Evolutionary conservation across 2,329 filamentous ascomycete species (phyloP).

Genomic region (Pyrenophora seminiperda): DNA sequence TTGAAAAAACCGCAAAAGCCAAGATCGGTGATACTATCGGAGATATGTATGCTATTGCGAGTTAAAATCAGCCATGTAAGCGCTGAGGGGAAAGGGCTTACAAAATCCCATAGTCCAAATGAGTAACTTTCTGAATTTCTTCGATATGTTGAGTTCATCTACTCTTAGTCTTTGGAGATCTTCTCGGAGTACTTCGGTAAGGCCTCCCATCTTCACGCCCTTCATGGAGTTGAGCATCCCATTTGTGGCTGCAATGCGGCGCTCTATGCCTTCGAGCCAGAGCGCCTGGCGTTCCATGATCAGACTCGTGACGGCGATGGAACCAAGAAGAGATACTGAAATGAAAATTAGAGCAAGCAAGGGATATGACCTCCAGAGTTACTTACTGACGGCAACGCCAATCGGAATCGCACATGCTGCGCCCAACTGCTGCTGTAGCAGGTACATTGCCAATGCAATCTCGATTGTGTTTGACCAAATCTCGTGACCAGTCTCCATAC

Average conservation of each 20-base stretch:
- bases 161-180: conserved; percentile 41
- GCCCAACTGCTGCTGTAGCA: conserved; percentile 56
- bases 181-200: conserved; percentile 37
- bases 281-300: conserved; percentile 42
- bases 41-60: conserved; percentile 33
- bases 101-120: conserved; percentile 46
- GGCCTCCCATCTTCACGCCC: conserved; percentile 54
- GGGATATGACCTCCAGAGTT: background rate
- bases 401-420: conserved; percentile 56
- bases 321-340: conserved; percentile 32
- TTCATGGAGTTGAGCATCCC: conserved; percentile 54
- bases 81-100: conserved; percentile 15
- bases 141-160: conserved; percentile 43
- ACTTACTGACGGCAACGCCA: conserved; percentile 48
- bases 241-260: conserved; percentile 51
- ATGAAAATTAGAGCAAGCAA: background rate
- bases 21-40: conserved; percentile 51
- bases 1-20: conserved; percentile 53
- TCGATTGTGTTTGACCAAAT: conserved; percentile 49
- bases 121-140: conserved; percentile 43
- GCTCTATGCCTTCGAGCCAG: conserved; percentile 54
- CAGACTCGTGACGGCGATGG: conserved; percentile 36
- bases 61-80: conserved; percentile 7
- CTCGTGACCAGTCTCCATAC: conserved; percentile 45
- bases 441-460: conserved; percentile 53